Conservation (phyloP, 768 basidiomycete species). For the Harrya chromipes region DNA sequence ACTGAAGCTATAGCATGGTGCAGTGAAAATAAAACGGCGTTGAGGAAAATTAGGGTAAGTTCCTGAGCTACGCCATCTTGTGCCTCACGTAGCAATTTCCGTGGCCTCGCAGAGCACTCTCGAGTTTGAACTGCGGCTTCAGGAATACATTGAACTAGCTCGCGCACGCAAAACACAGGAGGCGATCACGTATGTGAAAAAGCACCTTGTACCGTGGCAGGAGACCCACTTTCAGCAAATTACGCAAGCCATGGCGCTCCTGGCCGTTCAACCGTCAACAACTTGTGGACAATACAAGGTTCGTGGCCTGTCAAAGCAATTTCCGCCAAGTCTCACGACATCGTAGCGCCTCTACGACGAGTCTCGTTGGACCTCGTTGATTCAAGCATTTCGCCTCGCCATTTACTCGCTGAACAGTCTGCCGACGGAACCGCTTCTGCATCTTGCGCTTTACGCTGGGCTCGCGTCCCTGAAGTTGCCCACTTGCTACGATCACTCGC, state of each 20-base stretch:
- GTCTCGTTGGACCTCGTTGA: slow-evolving; percentile 72
- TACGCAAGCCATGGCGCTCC: slow-evolving; percentile 66
- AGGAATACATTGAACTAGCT: slow-evolving; percentile 93
- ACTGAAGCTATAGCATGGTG: slow-evolving; percentile 94
- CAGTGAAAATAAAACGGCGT: slow-evolving; percentile 89
- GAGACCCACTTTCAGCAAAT: slow-evolving; percentile 80
- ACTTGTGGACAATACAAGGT: slow-evolving; percentile 81
- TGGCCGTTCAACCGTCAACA: slow-evolving; percentile 73
- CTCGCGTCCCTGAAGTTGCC: slow-evolving; percentile 88
- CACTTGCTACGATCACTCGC: slow-evolving; percentile 66
- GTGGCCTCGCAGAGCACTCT: slow-evolving; percentile 69
- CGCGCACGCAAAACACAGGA: slow-evolving; percentile 60
- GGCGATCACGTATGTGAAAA: slow-evolving; percentile 83
- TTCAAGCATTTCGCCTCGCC: slow-evolving; percentile 76
- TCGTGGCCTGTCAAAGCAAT: slow-evolving; percentile 15
- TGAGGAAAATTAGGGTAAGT: slow-evolving; percentile 85
- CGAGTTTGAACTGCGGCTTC: slow-evolving; percentile 93
- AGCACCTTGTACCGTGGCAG: slow-evolving; percentile 78
- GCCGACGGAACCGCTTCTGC: slow-evolving; percentile 81
- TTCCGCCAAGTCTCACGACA: slow-evolving; percentile 8
- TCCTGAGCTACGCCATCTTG: slow-evolving; percentile 6
- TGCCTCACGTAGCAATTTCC: slow-evolving; percentile 16
- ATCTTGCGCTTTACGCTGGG: slow-evolving; percentile 88
- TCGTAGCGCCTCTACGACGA: slow-evolving; percentile 78
- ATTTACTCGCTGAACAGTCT: slow-evolving; percentile 87